Evolutionary conservation across 23 red algal genomes (phyloP).

Genomic region (Agarophyton chilense): DNA sequence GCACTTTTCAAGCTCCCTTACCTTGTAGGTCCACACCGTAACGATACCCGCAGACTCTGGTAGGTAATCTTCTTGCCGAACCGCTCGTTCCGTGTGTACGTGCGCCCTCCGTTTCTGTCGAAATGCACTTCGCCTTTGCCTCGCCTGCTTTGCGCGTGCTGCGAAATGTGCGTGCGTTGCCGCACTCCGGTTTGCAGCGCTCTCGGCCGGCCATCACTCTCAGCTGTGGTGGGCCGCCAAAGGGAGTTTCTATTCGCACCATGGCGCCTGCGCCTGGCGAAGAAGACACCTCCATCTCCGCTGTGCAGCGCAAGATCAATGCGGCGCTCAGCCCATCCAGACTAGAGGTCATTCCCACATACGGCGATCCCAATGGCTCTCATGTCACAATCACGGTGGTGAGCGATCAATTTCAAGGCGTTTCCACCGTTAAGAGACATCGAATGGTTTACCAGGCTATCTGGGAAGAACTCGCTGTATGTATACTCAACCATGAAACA

Average conservation of each 20-base stretch:
- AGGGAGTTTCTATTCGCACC: conserved; percentile 31
- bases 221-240: not conserved
- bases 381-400: conserved; percentile 92
- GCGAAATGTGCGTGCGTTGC: not conserved
- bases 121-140: not conserved
- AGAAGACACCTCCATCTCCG: conserved; percentile 18
- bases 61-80: too few relatives aligned
- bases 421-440: conserved; percentile 80
- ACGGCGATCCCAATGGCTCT: conserved; percentile 92
- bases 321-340: conserved; percentile 59
- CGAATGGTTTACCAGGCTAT: conserved; percentile 94
- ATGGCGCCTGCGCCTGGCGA: conserved; percentile 15
- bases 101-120: too few relatives aligned
- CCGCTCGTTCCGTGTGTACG: too few relatives aligned
- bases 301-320: conserved; percentile 47
- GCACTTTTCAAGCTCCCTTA: too few relatives aligned
- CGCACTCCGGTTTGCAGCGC: not conserved
- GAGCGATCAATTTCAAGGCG: conserved; percentile 79
- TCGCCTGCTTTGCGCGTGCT: not conserved
- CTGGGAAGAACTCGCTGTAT: conserved; percentile 90
- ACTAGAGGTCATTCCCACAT: conserved; percentile 80
- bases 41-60: too few relatives aligned
- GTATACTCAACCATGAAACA: not conserved
- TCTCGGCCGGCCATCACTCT: not conserved
- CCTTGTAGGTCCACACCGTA: too few relatives aligned